phyloP scores from a whole-genome alignment of 2,329 filamentous ascomycete genomes.

The Epichloe sibirici region DNA sequence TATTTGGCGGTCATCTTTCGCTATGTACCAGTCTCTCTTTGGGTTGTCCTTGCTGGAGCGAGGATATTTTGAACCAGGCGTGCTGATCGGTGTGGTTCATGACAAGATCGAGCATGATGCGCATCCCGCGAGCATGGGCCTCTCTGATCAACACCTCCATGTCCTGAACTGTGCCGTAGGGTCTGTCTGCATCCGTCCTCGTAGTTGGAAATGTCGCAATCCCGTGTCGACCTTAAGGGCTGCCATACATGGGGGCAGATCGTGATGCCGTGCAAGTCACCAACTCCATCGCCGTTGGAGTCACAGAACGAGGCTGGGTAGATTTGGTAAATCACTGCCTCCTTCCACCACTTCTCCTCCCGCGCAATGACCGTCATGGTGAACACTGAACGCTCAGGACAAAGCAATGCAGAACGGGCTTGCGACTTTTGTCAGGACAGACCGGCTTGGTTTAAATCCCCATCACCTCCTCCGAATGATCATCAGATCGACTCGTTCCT shows the following conservation, averaged over 20 bases:
- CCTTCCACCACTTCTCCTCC: slow-evolving; percentile 39
- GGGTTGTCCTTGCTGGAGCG: slow-evolving; percentile 46
- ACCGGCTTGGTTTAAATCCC: background rate
- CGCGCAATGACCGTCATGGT: slow-evolving; percentile 14
- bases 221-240: slow-evolving; percentile 56
- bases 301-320: slow-evolving; percentile 47
- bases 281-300: slow-evolving; percentile 45
- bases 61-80: slow-evolving; percentile 56
- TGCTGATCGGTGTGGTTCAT: slow-evolving; percentile 68
- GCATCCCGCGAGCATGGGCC: slow-evolving; percentile 52
- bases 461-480: too few species aligned
- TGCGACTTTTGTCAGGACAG: background rate
- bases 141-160: slow-evolving; percentile 49
- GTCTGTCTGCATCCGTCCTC: slow-evolving; percentile 43
- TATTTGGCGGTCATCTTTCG: slow-evolving; percentile 57
- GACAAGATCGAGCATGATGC: slow-evolving; percentile 62
- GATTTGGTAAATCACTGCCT: slow-evolving; percentile 45
- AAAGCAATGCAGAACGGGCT: too few species aligned
- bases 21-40: slow-evolving; percentile 64
- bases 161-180: slow-evolving; percentile 55
- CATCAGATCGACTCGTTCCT: background rate
- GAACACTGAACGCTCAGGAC: background rate
- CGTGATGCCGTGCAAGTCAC: slow-evolving; percentile 54
- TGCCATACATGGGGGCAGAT: slow-evolving; percentile 54
- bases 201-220: slow-evolving; percentile 57